Evolutionary conservation across 176 grass and related monocot genomes (phyloP).

Genomic region (Aechmea fasciata): DNA sequence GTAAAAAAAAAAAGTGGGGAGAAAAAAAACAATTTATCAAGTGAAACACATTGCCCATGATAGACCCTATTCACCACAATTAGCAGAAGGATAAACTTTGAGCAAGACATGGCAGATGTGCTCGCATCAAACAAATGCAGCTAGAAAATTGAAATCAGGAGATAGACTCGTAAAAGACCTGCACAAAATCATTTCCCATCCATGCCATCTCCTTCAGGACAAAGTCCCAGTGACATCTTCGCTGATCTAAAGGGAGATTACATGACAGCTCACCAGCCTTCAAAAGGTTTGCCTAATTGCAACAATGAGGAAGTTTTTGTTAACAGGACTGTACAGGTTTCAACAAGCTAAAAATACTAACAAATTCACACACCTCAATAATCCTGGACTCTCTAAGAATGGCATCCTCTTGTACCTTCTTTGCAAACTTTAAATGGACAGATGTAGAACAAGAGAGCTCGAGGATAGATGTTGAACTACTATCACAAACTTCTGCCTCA

Average conservation of each 20-base stretch:
- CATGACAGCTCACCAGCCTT: slow-evolving; percentile 43
- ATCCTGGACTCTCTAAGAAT: slow-evolving; percentile 56
- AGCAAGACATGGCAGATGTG: background rate
- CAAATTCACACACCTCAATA: slow-evolving; percentile 59
- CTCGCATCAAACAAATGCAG: background rate
- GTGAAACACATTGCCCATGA: too few species aligned
- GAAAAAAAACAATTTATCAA: background rate
- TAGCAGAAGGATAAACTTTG: background rate
- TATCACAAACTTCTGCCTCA: slow-evolving; percentile 36
- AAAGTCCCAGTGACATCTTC: slow-evolving; percentile 91
- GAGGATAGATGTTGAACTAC: slow-evolving; percentile 10
- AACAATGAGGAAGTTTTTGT: slow-evolving; percentile 14
- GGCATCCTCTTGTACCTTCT: slow-evolving; percentile 64
- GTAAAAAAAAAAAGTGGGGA: slow-evolving; percentile 12
- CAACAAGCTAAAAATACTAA: slow-evolving; percentile 23
- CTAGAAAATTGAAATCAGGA: background rate
- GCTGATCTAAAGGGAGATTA: slow-evolving; percentile 65
- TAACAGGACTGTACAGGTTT: slow-evolving; percentile 13
- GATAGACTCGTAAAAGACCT: slow-evolving; percentile 38
- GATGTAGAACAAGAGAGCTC: slow-evolving; percentile 19
- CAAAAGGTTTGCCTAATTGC: slow-evolving; percentile 61
- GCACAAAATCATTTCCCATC: slow-evolving; percentile 97
- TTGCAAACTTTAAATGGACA: slow-evolving; percentile 23
- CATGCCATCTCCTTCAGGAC: slow-evolving; percentile 97
- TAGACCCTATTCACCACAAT: background rate